Base-by-base conservation (phyloP, 2,329 filamentous ascomycete species). In the Zalaria obscura region DNA sequence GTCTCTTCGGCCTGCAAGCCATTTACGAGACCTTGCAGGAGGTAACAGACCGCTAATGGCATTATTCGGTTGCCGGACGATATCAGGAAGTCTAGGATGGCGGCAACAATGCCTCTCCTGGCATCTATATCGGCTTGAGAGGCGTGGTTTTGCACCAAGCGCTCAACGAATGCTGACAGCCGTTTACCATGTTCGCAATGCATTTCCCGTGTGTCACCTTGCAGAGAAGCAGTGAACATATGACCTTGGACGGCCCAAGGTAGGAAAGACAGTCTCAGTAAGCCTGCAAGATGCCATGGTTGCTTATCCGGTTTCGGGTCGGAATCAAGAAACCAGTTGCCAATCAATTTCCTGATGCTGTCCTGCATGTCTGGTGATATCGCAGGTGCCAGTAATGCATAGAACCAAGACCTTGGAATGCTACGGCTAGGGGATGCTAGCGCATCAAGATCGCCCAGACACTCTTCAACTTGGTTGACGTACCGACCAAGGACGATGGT, bases 401-500 rank as follows among this genome's bases (percentile, higher is more conserved):
- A 64, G 6, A 64, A 51, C 64, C 67, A 69, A 1, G 55, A 53
- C 1, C 57, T 44, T 36, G 60, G 56, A 1, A 53, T 43, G 4
- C 61, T 64, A 10, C 40, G 36, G 3, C 49, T 40, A 5, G 54
- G 38, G 0, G 58, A 58, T 29, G 62, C 53, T 1, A 69, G 46
- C 5, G 50, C 52, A 11, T 62, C 57, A 8, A 70, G 50, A 40
- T 69, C 65, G 11, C 55, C 50, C 27, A 69, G 54, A 39, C 63
- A 67, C 25, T 63, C 66, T 31, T 66, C 50, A 2, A 69, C 61
- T 44, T 70, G 67, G 43, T 70, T 70, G 35, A 64, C 48, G 45
- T 70, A 71, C 25, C 67, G 59, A 33, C 66, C 64, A 18, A 71
- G 56, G 5, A 69, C 60, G 10, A 70, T 62, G 0, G 61, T 69